These are phyloP conservation scores for Rhizophagus clarus DNA, from an alignment of 192 early-diverging fungal genomes.

Conservation along the genomic window DNA sequence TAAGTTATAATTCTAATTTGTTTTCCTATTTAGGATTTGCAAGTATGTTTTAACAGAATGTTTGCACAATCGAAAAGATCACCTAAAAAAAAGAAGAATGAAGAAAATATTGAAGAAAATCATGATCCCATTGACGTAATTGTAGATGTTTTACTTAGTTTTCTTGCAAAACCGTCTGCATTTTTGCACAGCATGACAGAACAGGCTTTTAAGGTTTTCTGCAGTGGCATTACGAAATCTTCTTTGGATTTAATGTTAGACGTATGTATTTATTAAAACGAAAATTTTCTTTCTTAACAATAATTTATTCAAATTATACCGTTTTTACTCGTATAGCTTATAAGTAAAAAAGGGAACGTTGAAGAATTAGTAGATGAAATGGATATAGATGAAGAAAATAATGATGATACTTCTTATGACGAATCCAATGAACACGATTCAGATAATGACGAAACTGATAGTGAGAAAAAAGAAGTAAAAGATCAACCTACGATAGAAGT, in stretches of 20 bases:
- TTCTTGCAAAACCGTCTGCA: conserved; percentile 82
- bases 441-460: not conserved
- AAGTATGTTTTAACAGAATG: conserved; percentile 73
- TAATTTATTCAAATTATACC: not conserved
- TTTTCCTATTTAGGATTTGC: conserved; percentile 61
- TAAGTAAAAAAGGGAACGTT: not conserved
- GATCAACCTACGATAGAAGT: not conserved
- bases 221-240: conserved; percentile 69
- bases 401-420: not conserved
- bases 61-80: conserved; percentile 49
- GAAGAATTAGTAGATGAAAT: not conserved
- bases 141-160: conserved; percentile 86
- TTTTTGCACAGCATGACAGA: conserved; percentile 74
- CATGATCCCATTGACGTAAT: conserved; percentile 89
- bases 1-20: not conserved
- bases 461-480: not conserved
- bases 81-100: conserved; percentile 51
- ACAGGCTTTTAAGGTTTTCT: conserved; percentile 85
- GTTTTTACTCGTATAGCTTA: not conserved
- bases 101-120: conserved; percentile 59
- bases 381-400: conserved; percentile 9
- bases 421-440: not conserved
- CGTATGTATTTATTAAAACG: conserved; percentile 42
- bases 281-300: not conserved
- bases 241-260: conserved; percentile 76